These are phyloP conservation scores for Pueraria montana DNA, from an alignment of 306 rosid species.

Conservation along the genomic window DNA sequence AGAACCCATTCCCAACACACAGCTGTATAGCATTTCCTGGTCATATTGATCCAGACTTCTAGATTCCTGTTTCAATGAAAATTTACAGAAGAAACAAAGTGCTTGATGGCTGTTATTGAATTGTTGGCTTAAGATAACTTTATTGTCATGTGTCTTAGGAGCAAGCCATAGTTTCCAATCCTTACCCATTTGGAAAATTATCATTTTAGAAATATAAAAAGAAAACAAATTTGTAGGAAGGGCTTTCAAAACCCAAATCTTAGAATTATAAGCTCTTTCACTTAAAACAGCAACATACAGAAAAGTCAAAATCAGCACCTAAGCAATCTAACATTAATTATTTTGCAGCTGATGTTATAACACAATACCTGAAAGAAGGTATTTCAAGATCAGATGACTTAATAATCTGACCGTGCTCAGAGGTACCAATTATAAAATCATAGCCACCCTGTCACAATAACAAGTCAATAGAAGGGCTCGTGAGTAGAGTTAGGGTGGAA, in stretches of 20 bases:
- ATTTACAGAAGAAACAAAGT: constrained; percentile 14
- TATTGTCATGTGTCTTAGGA: not conserved
- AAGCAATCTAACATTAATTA: constrained; percentile 20
- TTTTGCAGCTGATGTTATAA: constrained; percentile 35
- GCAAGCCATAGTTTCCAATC: constrained; percentile 7
- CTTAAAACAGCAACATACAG: constrained; percentile 21
- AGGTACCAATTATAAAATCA: constrained; percentile 89
- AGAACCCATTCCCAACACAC: constrained; percentile 3
- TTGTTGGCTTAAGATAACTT: constrained; percentile 12
- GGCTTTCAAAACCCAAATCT: constrained; percentile 29
- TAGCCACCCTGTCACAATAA: constrained; percentile 83
- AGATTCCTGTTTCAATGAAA: constrained; percentile 31
- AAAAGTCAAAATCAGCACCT: constrained; percentile 18
- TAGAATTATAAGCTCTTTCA: constrained; percentile 26
- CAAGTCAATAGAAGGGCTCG: constrained; percentile 25
- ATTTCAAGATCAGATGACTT: constrained; percentile 79
- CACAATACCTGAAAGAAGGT: constrained; percentile 81
- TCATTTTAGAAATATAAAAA: constrained; percentile 20
- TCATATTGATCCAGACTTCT: constrained; percentile 16
- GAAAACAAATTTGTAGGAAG: constrained; percentile 1
- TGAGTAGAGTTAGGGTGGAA: constrained; percentile 14
- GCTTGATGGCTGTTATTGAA: not conserved
- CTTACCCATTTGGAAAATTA: not conserved
- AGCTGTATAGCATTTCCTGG: not conserved
- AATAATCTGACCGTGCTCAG: constrained; percentile 86